A percentile compares a stretch with the other conserved stretches of the same genome.
Evolutionary conservation across 768 basidiomycete genomes (phyloP).

Genomic region (Mycena kentingensis): DNA sequence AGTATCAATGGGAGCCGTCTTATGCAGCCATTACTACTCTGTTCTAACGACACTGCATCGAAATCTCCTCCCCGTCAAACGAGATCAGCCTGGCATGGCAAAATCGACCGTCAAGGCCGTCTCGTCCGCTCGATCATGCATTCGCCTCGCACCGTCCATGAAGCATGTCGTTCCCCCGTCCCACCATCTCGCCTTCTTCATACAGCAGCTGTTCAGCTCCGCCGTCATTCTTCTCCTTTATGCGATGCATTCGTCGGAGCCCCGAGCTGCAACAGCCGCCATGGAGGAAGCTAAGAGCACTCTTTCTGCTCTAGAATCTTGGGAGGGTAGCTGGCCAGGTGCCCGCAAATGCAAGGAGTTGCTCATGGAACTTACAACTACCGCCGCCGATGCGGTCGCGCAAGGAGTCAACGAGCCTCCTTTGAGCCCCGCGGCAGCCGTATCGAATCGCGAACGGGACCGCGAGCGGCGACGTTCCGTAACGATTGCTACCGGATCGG

Average conservation of each 20-base stretch:
- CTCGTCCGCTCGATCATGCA: slow-evolving; percentile 82
- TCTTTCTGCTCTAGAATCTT: slow-evolving; percentile 68
- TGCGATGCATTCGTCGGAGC: slow-evolving; percentile 80
- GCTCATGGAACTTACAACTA: slow-evolving; percentile 67
- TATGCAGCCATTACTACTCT: slow-evolving; percentile 90
- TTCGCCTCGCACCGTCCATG: slow-evolving; percentile 82
- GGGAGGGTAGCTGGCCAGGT: slow-evolving; percentile 88
- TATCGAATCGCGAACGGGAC: slow-evolving; percentile 25
- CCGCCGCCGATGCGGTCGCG: slow-evolving; percentile 67
- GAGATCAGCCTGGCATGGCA: slow-evolving; percentile 66
- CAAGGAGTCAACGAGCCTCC: slow-evolving; percentile 32
- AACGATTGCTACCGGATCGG: slow-evolving; percentile 47
- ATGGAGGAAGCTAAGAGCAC: slow-evolving; percentile 84
- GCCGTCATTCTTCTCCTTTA: slow-evolving; percentile 83
- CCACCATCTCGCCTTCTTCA: slow-evolving; percentile 86
- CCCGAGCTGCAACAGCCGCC: slow-evolving; percentile 63
- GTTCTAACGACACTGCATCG: slow-evolving; percentile 85
- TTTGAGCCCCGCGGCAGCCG: slow-evolving; percentile 27
- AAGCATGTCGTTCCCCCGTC: slow-evolving; percentile 82
- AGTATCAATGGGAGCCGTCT: slow-evolving; percentile 81
- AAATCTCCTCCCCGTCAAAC: slow-evolving; percentile 80
- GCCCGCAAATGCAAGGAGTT: slow-evolving; percentile 86
- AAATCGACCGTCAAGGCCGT: slow-evolving; percentile 81
- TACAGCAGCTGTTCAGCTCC: slow-evolving; percentile 87
- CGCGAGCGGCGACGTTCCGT: slow-evolving; percentile 60